Evolutionary conservation across 2,329 filamentous ascomycete species (phyloP).

Genomic region (Nemania sp.): DNA sequence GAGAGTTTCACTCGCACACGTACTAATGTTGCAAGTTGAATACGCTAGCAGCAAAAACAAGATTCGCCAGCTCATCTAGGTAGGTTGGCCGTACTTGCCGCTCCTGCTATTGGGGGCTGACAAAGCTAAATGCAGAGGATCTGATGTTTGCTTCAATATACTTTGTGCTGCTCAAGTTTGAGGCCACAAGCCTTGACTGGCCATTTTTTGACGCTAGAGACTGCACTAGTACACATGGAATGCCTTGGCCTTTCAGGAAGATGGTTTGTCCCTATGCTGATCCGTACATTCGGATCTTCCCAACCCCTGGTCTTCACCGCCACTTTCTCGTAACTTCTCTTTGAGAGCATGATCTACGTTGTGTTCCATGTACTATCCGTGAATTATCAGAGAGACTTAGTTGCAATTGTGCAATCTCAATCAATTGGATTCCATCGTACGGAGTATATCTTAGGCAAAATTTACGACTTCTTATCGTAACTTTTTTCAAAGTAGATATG

Average conservation of each 20-base stretch:
- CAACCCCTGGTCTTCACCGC: conserved; percentile 29
- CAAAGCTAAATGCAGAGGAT: background rate
- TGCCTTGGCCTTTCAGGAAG: conserved; percentile 3
- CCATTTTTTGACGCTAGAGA: background rate
- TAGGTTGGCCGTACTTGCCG: background rate
- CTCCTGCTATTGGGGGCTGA: background rate
- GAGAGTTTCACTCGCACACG: conserved; percentile 16
- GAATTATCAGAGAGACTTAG: background rate
- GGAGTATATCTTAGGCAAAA: background rate
- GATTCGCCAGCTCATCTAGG: background rate
- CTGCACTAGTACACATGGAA: background rate
- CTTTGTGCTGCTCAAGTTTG: conserved; percentile 7
- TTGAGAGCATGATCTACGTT: background rate
- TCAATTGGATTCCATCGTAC: background rate
- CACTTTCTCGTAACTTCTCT: conserved; percentile 9
- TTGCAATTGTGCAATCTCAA: background rate
- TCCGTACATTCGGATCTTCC: conserved; percentile 3
- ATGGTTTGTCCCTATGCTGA: conserved; percentile 18
- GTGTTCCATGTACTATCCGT: background rate
- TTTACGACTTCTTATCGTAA: conserved; percentile 5
- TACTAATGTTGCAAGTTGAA: conserved; percentile 3
- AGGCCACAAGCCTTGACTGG: background rate
- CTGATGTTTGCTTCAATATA: conserved; percentile 29
- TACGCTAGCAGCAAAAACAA: conserved; percentile 12
- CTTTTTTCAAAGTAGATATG: conserved; percentile 10